These are phyloP conservation scores for Lactifluus pinguis DNA, from an alignment of 768 basidiomycete species.

Conservation along the genomic window DNA sequence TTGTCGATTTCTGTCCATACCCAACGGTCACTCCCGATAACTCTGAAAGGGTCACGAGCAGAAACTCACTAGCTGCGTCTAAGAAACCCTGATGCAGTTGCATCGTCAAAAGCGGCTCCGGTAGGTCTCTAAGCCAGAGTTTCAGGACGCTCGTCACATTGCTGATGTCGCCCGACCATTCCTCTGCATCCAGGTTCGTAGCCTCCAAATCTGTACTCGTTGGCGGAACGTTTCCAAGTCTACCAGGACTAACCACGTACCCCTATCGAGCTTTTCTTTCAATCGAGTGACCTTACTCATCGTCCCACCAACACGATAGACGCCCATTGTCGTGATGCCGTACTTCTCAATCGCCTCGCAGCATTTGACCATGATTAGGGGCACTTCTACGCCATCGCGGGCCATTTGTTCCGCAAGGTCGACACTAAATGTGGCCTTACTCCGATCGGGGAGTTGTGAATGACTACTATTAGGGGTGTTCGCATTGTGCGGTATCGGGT, in stretches of 20 bases:
- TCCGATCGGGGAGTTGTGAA: conserved; percentile 42
- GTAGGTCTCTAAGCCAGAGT: conserved; percentile 92
- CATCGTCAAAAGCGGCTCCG: conserved; percentile 84
- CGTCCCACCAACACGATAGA: conserved; percentile 90
- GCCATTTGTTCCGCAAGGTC: conserved; percentile 88
- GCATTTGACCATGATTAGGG: conserved; percentile 80
- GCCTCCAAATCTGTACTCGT: conserved; percentile 60
- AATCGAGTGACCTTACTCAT: conserved; percentile 78
- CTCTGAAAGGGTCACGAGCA: background rate
- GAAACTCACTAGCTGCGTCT: conserved; percentile 80
- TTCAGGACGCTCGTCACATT: conserved; percentile 92
- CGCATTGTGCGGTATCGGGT: conserved; percentile 42
- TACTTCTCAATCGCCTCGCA: conserved; percentile 87
- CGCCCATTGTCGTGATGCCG: conserved; percentile 76
- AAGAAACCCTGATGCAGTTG: conserved; percentile 86
- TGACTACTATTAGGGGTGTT: conserved; percentile 25
- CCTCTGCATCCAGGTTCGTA: conserved; percentile 78
- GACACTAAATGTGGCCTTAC: conserved; percentile 83
- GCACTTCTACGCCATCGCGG: conserved; percentile 87
- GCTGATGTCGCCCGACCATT: conserved; percentile 93
- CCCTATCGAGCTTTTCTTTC: conserved; percentile 78
- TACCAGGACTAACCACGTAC: conserved; percentile 31
- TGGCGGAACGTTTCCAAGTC: background rate
- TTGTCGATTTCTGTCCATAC: conserved; percentile 69
- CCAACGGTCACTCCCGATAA: background rate